phyloP scores from a whole-genome alignment of 176 grass and related monocot genomes.

The Raddia guianensis region DNA sequence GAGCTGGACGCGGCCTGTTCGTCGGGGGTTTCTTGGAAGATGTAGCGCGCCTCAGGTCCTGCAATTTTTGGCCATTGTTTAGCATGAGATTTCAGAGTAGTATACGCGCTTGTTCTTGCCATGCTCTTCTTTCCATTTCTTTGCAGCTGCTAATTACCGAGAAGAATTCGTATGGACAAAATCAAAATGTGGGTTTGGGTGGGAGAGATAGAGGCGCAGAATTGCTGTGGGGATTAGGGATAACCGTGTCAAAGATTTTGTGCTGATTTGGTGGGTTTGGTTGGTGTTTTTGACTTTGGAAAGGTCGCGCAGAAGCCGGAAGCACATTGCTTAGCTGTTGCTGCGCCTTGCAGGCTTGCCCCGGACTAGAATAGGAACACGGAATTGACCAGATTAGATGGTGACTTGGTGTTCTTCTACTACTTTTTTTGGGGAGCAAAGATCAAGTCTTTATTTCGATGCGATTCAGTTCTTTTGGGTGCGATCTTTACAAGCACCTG shows the following conservation, averaged over 20 bases:
- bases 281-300: slow-evolving; percentile 36
- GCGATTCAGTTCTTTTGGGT: neutral
- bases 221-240: slow-evolving; percentile 7
- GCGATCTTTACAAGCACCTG: neutral
- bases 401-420: neutral
- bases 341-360: neutral
- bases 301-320: neutral
- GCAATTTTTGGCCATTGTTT: neutral
- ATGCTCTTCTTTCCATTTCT: neutral
- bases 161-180: neutral
- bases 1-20: slow-evolving; percentile 13
- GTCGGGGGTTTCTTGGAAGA: slow-evolving; percentile 20
- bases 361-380: slow-evolving; percentile 31
- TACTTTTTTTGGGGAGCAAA: neutral
- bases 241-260: slow-evolving; percentile 22
- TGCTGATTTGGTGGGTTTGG: slow-evolving; percentile 33
- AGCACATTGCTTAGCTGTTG: slow-evolving; percentile 22
- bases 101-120: neutral
- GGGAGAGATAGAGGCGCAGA: neutral
- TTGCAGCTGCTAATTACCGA: neutral
- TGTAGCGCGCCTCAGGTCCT: neutral
- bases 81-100: neutral
- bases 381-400: slow-evolving; percentile 27
- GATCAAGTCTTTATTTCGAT: neutral
- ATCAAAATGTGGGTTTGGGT: neutral